Evolutionary conservation across 768 basidiomycete species (phyloP).

Genomic region (Termitomyces sp.): DNA sequence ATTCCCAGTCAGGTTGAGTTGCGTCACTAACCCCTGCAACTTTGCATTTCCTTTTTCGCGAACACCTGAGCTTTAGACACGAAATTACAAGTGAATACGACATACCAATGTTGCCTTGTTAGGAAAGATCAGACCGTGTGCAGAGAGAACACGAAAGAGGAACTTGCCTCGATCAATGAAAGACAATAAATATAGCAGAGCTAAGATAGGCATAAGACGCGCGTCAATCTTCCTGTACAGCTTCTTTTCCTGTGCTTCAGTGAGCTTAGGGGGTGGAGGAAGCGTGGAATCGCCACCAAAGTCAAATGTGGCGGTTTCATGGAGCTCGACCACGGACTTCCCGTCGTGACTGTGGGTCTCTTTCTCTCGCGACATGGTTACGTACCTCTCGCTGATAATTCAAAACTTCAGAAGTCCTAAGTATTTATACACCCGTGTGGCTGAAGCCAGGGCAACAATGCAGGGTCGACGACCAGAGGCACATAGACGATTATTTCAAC

Average conservation of each 20-base stretch:
- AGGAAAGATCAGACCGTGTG: neutral
- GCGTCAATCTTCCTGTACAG: constrained; percentile 56
- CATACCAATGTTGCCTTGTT: constrained; percentile 51
- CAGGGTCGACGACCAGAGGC: neutral
- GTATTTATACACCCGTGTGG: neutral
- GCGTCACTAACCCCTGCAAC: constrained; percentile 51
- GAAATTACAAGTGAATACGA: neutral
- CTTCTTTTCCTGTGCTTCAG: constrained; percentile 41
- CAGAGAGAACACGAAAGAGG: neutral
- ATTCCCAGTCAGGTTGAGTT: constrained; percentile 52
- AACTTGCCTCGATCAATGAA: constrained; percentile 57
- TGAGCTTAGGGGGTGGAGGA: constrained; percentile 39
- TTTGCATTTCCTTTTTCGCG: constrained; percentile 50
- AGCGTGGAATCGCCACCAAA: constrained; percentile 41
- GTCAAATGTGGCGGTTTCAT: constrained; percentile 20
- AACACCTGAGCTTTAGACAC: neutral
- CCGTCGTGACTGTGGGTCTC: constrained; percentile 9
- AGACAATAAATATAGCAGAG: constrained; percentile 55
- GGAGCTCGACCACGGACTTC: constrained; percentile 9
- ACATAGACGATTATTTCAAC: no score
- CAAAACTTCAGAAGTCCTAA: neutral
- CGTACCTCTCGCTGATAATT: neutral
- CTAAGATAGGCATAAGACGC: constrained; percentile 51
- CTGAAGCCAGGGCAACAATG: neutral
- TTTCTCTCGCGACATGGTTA: constrained; percentile 14